Percentiles rank a stretch among this genome's conserved stretches.
phyloP scores from a whole-genome alignment of 345 rosid genomes.

The Arabis alpina region DNA sequence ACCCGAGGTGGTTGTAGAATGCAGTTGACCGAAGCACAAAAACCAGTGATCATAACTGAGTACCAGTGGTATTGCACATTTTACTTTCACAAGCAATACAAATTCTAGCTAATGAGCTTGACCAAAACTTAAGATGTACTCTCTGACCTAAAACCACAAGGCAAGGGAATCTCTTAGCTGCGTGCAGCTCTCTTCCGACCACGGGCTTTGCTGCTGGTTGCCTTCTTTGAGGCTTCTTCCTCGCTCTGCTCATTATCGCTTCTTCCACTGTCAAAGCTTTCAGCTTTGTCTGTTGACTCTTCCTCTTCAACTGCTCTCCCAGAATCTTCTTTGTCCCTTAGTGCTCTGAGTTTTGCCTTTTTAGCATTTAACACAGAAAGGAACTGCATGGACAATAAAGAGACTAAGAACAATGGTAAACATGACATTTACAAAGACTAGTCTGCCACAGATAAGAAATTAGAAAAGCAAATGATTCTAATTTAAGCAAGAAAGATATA shows the following conservation, averaged over 20 bases:
- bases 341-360: constrained; percentile 83
- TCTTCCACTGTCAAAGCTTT: constrained; percentile 58
- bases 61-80: background rate
- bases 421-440: background rate
- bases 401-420: background rate
- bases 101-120: background rate
- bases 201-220: constrained; percentile 45
- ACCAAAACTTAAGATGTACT: background rate
- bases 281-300: constrained; percentile 66
- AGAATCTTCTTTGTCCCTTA: constrained; percentile 62
- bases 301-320: constrained; percentile 50
- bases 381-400: constrained; percentile 50
- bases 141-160: constrained; percentile 4
- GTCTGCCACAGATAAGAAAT: background rate
- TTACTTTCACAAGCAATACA: background rate
- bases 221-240: constrained; percentile 48
- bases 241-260: constrained; percentile 46
- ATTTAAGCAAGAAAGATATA: constrained; percentile 7
- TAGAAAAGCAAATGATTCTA: constrained; percentile 6
- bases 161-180: constrained; percentile 13
- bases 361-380: constrained; percentile 72
- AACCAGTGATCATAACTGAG: too few relatives aligned
- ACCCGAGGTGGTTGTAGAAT: too few relatives aligned
- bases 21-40: too few relatives aligned
- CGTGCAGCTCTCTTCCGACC: constrained; percentile 51